Evolutionary conservation across 2,329 filamentous ascomycete genomes (phyloP), one percentile per base, ranked within the genome.

Genomic region (Aphanocladium album): DNA sequence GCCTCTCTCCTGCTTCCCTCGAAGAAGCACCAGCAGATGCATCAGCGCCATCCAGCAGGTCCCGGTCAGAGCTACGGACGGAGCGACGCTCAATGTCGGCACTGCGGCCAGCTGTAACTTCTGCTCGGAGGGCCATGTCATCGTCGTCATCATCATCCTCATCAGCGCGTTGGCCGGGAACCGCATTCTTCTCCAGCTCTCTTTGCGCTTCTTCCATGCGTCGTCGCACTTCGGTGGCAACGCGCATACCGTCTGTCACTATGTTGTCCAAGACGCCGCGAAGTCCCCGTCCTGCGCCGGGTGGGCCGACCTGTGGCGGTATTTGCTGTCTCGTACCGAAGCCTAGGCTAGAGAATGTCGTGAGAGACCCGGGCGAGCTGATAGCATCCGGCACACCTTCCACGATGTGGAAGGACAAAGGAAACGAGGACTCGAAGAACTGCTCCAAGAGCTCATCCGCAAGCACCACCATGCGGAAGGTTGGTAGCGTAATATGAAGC

Each of bases 401-500:
- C 25, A 90, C 87, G 51, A 97, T 87, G 69, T 90, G 91, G 83
- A 99, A 96, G 1, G 92, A 96, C 56, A 90, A 87, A 0, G 93
- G 91, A 76, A 98, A 97, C 45, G 92, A 96, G 0, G 91, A 90
- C 76, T 99, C 95, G 72, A 99, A 99, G 76, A 99, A 99, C 67
- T 96, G 90, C 70, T 99, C 93, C 6, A 99, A 84, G 1, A 96
- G 83, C 73, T 99, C 95, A 70, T 99, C 95, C 47, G 95, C 95
- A 8, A 99, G 85, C 11, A 99, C 90, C 3, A 99, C 92, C 95
- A 99, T 99, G 65, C 95, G 89, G 82, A 99, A 99, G 0, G 95
- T 99, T 1, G 95, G 95, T 1, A 99, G 83, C 1, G 95, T 98
- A 70, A 99, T 97, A 72, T 97, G 90, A 0, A 99, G 83, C 7